Evolutionary conservation across 2,329 filamentous ascomycete genomes (phyloP).

Genomic region (Fusarium gaditjirri): DNA sequence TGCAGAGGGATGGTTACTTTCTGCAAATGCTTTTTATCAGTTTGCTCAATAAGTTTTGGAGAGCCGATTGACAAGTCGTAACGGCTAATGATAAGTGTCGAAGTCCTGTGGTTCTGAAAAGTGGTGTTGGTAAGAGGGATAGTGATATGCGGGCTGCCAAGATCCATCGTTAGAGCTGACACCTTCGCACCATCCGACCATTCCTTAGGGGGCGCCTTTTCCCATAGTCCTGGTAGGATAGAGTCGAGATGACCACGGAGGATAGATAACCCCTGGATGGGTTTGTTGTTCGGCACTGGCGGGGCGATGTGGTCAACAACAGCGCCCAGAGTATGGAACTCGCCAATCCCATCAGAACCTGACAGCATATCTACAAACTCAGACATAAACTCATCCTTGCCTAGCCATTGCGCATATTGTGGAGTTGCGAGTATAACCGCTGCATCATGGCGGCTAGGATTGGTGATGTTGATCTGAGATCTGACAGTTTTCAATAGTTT

Average conservation of each 20-base stretch:
- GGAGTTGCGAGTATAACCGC: constrained; percentile 63
- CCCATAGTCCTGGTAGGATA: constrained; percentile 61
- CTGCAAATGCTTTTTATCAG: constrained; percentile 54
- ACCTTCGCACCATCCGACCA: constrained; percentile 49
- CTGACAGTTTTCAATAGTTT: constrained; percentile 32
- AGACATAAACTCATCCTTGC: constrained; percentile 55
- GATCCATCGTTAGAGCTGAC: constrained; percentile 55
- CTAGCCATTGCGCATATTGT: constrained; percentile 59
- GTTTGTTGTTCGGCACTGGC: constrained; percentile 43
- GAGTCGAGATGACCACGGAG: constrained; percentile 55
- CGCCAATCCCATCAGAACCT: constrained; percentile 51
- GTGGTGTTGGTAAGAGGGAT: constrained; percentile 81
- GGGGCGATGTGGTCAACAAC: constrained; percentile 66
- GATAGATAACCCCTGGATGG: constrained; percentile 61
- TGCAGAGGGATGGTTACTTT: constrained; percentile 44
- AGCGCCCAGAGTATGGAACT: constrained; percentile 62
- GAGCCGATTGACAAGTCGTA: constrained; percentile 42
- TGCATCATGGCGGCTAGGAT: constrained; percentile 50
- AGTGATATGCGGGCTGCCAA: constrained; percentile 55
- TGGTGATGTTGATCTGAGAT: constrained; percentile 42
- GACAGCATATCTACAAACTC: constrained; percentile 59
- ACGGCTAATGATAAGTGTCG: constrained; percentile 62
- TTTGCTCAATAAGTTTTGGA: constrained; percentile 40
- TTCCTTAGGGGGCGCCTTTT: constrained; percentile 40
- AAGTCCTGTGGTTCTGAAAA: constrained; percentile 74